Evolutionary conservation across 192 early-diverging fungal species (phyloP).

Genomic region (Entrophospora sp.): DNA sequence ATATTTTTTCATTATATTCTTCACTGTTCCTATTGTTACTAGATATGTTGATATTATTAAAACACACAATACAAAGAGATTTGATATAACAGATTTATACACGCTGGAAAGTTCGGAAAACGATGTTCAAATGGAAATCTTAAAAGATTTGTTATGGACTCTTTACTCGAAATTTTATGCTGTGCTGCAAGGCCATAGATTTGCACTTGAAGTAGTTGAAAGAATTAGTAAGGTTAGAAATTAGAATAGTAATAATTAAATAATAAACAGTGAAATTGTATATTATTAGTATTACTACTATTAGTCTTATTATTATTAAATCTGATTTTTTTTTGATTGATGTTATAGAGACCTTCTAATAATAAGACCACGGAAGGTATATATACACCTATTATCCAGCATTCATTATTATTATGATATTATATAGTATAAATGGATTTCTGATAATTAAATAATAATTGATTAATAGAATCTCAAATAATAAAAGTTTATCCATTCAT

Average conservation of each 20-base stretch:
- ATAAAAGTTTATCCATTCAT: constrained; percentile 29
- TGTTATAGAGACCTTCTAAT: constrained; percentile 13
- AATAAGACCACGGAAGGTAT: background rate
- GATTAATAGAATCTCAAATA: constrained; percentile 1
- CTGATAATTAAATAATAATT: background rate
- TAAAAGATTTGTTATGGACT: constrained; percentile 68
- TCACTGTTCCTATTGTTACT: background rate
- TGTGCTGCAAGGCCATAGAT: constrained; percentile 65
- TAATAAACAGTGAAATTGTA: too few species aligned
- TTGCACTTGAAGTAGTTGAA: constrained; percentile 53
- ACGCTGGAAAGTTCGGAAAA: constrained; percentile 40
- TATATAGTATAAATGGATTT: too few species aligned
- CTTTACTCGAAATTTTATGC: constrained; percentile 69
- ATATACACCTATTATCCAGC: too few species aligned
- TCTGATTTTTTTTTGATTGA: background rate
- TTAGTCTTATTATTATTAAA: background rate
- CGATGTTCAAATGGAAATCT: constrained; percentile 55
- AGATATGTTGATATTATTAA: constrained; percentile 27
- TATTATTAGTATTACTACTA: too few species aligned
- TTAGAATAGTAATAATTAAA: too few species aligned
- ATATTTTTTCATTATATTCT: background rate
- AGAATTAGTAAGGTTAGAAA: constrained; percentile 23
- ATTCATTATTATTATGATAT: too few species aligned
- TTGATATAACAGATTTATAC: constrained; percentile 38
- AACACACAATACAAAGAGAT: constrained; percentile 30